Evolutionary conservation across 805 yeast genomes (phyloP).

Genomic region (Sporopachydermia lactativora): DNA sequence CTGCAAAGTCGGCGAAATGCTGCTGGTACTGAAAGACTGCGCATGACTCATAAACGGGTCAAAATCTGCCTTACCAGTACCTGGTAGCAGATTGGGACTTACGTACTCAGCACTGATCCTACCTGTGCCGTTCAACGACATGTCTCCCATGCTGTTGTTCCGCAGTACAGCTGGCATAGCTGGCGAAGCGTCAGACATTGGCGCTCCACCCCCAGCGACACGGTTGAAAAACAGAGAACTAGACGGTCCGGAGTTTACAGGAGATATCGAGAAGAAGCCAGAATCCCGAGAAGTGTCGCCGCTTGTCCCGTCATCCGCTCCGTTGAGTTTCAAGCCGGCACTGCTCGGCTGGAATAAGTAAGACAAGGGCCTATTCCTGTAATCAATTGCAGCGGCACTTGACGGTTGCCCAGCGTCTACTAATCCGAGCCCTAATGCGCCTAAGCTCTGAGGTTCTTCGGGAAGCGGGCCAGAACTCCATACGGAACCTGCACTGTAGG

Average conservation of each 20-base stretch:
- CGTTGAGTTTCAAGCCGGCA: background rate
- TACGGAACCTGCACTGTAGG: background rate
- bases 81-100: background rate
- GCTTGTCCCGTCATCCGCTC: background rate
- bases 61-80: background rate
- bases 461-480: background rate
- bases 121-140: too few relatives aligned
- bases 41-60: background rate
- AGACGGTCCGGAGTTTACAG: background rate
- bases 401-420: background rate
- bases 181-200: background rate
- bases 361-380: background rate
- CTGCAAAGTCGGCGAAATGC: background rate
- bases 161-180: background rate
- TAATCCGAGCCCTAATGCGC: background rate
- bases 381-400: background rate
- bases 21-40: background rate
- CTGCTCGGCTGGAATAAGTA: background rate
- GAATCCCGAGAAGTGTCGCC: background rate
- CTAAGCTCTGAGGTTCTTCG: background rate
- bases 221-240: background rate
- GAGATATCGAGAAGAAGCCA: background rate
- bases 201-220: background rate
- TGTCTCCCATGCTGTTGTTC: background rate
- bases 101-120: background rate